phyloP scores from a whole-genome alignment of 2,329 filamentous ascomycete genomes.

The Chrysoporthe austroafricana region DNA sequence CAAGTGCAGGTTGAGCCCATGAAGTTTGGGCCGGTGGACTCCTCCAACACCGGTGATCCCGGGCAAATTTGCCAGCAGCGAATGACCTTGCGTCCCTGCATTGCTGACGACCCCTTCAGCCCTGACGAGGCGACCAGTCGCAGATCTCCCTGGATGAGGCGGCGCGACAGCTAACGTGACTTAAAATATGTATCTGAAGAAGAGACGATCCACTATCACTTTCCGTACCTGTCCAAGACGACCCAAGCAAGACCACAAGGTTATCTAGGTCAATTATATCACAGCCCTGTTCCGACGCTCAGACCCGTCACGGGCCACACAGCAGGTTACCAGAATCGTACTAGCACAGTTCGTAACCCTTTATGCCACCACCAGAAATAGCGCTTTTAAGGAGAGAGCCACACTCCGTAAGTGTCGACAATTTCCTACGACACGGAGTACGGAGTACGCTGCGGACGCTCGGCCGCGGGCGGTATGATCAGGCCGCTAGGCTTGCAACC shows the following conservation, averaged over 20 bases:
- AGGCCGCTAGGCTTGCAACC: slow-evolving; percentile 1
- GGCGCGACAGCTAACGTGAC: slow-evolving; percentile 6
- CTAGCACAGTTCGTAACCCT: slow-evolving; percentile 2
- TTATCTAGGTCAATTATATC: not conserved
- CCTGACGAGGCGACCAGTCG: slow-evolving; percentile 28
- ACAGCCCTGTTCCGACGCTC: not conserved
- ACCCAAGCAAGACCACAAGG: not conserved
- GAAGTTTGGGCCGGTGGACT: not conserved
- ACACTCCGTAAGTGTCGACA: not conserved
- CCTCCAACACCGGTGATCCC: slow-evolving; percentile 1
- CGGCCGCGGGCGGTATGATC: not conserved
- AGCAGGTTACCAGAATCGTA: not conserved
- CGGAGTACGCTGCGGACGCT: not conserved
- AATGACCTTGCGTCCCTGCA: slow-evolving; percentile 17
- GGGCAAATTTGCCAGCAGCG: slow-evolving; percentile 20
- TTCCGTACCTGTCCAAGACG: not conserved
- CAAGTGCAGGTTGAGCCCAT: not conserved
- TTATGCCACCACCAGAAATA: not conserved
- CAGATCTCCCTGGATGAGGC: slow-evolving; percentile 27
- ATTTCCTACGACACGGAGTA: not conserved
- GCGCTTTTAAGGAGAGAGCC: not conserved
- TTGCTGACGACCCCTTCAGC: slow-evolving; percentile 27
- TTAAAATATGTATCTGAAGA: not conserved
- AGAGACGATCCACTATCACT: not conserved
- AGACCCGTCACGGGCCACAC: not conserved